Percentiles rank a stretch among this genome's conserved stretches.
Evolutionary conservation across 345 rosid genomes (phyloP).

Genomic region (Brassica cretica): DNA sequence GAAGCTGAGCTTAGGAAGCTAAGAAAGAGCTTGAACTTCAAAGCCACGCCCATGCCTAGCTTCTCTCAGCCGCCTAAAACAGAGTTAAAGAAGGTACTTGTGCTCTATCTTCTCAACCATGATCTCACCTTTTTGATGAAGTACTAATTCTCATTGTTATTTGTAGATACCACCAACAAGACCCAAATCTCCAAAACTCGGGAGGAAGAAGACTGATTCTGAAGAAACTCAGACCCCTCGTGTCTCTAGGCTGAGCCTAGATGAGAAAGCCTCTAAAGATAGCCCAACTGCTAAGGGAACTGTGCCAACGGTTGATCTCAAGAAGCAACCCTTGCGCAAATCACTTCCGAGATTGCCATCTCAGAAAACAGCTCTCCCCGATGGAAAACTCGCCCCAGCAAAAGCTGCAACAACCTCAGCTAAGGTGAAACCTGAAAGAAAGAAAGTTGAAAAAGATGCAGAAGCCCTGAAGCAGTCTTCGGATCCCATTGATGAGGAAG

Average conservation of each 20-base stretch:
- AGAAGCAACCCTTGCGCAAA: constrained; percentile 69
- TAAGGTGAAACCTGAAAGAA: constrained; percentile 44
- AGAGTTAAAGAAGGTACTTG: constrained; percentile 84
- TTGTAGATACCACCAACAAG: constrained; percentile 90
- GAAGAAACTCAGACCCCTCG: constrained; percentile 51
- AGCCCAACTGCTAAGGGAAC: constrained; percentile 47
- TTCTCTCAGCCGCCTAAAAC: constrained; percentile 86
- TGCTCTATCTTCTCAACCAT: constrained; percentile 21
- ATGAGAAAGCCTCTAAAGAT: constrained; percentile 51
- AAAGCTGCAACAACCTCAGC: constrained; percentile 29
- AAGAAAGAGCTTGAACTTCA: constrained; percentile 89
- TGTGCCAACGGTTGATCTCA: constrained; percentile 42
- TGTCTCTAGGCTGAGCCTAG: constrained; percentile 66
- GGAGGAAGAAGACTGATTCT: constrained; percentile 75
- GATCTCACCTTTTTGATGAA: background rate
- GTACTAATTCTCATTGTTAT: background rate
- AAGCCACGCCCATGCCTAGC: constrained; percentile 97
- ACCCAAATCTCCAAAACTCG: constrained; percentile 97
- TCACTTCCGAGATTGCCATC: constrained; percentile 94
- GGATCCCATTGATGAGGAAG: constrained; percentile 17
- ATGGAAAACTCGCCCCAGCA: constrained; percentile 36
- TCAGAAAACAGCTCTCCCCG: constrained; percentile 56
- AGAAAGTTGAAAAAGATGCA: constrained; percentile 43
- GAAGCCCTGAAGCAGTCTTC: constrained; percentile 36
- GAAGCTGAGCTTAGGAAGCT: constrained; percentile 92